Evolutionary conservation across 441 rosid species (phyloP).

Genomic region (Pelargonium citronellum): DNA sequence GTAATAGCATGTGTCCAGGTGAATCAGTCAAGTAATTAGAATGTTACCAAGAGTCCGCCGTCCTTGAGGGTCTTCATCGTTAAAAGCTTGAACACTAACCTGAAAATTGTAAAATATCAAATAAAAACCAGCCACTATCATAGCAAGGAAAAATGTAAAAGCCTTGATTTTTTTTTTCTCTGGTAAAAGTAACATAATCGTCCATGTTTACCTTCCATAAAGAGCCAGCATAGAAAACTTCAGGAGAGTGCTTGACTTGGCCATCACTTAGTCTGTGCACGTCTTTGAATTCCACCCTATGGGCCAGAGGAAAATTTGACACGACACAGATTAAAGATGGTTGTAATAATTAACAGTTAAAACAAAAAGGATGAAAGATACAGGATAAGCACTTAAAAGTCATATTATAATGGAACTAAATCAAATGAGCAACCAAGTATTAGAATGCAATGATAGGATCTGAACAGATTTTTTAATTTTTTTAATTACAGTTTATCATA

Average conservation of each 20-base stretch:
- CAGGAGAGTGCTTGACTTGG: slow-evolving; percentile 93
- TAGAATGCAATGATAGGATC: no score
- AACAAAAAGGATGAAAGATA: background rate
- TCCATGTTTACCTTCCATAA: slow-evolving; percentile 72
- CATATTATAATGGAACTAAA: no score
- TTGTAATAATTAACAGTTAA: slow-evolving; percentile 1
- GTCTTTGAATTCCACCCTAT: slow-evolving; percentile 83
- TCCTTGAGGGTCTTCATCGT: slow-evolving; percentile 96
- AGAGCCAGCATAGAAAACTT: slow-evolving; percentile 90
- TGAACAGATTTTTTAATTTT: no score
- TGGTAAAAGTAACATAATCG: background rate
- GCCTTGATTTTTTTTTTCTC: background rate
- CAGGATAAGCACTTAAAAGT: background rate
- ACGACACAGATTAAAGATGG: slow-evolving; percentile 20
- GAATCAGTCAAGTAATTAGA: slow-evolving; percentile 15
- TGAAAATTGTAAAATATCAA: slow-evolving; percentile 28
- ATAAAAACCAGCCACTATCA: slow-evolving; percentile 7
- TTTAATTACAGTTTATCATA: no score
- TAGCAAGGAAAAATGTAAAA: slow-evolving; percentile 12
- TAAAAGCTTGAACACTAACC: slow-evolving; percentile 94
- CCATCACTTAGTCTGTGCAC: slow-evolving; percentile 82
- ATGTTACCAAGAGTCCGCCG: slow-evolving; percentile 77
- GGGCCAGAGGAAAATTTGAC: slow-evolving; percentile 21
- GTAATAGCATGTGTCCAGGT: background rate
- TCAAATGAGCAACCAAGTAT: no score